phyloP scores from a whole-genome alignment of 495 filamentous ascomycete genomes.

The Hamigera avellanea region DNA sequence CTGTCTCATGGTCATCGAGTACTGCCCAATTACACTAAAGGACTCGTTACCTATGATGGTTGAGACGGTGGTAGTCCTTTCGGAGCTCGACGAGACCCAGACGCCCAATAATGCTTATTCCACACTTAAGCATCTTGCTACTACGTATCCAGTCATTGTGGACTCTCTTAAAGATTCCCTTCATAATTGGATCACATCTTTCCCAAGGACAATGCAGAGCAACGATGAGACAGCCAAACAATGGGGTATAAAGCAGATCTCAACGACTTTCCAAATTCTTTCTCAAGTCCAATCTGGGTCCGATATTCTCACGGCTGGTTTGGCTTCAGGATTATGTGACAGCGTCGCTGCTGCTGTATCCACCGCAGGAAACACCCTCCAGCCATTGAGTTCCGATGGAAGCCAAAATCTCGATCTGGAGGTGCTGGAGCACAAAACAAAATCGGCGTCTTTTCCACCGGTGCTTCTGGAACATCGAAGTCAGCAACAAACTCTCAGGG shows the following conservation, averaged over 20 bases:
- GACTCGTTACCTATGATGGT: conserved; percentile 60
- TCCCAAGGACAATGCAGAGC: conserved; percentile 74
- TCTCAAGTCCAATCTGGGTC: conserved; percentile 54
- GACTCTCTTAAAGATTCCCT: conserved; percentile 61
- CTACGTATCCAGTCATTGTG: conserved; percentile 49
- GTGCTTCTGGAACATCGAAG: conserved; percentile 54
- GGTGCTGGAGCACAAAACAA: conserved; percentile 10
- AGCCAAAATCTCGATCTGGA: conserved; percentile 13
- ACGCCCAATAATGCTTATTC: conserved; percentile 25
- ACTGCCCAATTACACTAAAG: conserved; percentile 62
- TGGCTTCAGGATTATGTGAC: conserved; percentile 44
- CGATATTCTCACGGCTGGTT: conserved; percentile 52
- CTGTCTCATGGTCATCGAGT: conserved; percentile 61
- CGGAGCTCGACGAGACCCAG: conserved; percentile 37
- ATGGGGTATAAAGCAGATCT: conserved; percentile 59
- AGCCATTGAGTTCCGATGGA: conserved; percentile 14
- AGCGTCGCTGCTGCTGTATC: conserved; percentile 32
- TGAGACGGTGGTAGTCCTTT: conserved; percentile 70
- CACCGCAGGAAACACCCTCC: conserved; percentile 13
- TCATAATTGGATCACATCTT: conserved; percentile 68
- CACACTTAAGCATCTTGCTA: conserved; percentile 45
- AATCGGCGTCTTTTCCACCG: conserved; percentile 39
- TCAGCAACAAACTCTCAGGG: conserved; percentile 45
- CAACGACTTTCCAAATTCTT: conserved; percentile 59
- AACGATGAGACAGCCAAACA: conserved; percentile 70